phyloP scores from a whole-genome alignment of 1,139 yeast species.

The Diutina catenulata region DNA sequence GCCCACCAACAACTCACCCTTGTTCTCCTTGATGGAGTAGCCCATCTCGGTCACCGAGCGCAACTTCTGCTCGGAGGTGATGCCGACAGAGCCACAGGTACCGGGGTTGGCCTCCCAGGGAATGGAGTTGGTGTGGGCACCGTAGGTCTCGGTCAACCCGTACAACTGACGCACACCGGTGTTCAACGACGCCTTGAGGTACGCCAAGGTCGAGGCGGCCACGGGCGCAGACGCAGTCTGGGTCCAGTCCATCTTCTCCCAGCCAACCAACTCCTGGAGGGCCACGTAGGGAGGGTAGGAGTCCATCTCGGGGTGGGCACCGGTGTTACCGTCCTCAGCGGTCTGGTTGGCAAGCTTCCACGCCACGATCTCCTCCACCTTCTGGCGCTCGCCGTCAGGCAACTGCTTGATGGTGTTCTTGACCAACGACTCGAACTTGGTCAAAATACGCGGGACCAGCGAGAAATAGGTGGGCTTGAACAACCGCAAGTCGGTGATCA shows the following conservation, averaged over 20 bases:
- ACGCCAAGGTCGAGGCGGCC: slow-evolving; percentile 11
- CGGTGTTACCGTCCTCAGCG: slow-evolving; percentile 9
- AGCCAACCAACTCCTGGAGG: slow-evolving; percentile 11
- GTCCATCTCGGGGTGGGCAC: slow-evolving; percentile 6
- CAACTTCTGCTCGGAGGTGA: slow-evolving; percentile 6
- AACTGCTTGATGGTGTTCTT: slow-evolving; percentile 8
- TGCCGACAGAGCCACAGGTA: slow-evolving; percentile 10
- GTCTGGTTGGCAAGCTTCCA: slow-evolving; percentile 9
- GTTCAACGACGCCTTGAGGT: slow-evolving; percentile 12
- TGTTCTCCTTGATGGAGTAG: slow-evolving; percentile 5
- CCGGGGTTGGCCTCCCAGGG: slow-evolving; percentile 12
- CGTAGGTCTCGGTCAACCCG: slow-evolving; percentile 14
- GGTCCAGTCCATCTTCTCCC: slow-evolving; percentile 13
- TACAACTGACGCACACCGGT: slow-evolving; percentile 13
- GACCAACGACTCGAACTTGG: slow-evolving; percentile 20
- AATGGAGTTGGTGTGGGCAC: slow-evolving; percentile 10
- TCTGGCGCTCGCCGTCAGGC: background rate
- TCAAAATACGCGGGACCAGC: slow-evolving; percentile 28
- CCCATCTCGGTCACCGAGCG: slow-evolving; percentile 1
- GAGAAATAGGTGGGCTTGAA: slow-evolving; percentile 22
- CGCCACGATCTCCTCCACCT: slow-evolving; percentile 9
- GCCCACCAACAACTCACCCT: slow-evolving; percentile 31
- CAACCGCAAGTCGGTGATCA: slow-evolving; percentile 19
- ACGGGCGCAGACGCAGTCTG: slow-evolving; percentile 15
- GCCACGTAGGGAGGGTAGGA: slow-evolving; percentile 9